phyloP scores from a whole-genome alignment of 2,329 filamentous ascomycete species.

The Clarireedia homoeocarpa region DNA sequence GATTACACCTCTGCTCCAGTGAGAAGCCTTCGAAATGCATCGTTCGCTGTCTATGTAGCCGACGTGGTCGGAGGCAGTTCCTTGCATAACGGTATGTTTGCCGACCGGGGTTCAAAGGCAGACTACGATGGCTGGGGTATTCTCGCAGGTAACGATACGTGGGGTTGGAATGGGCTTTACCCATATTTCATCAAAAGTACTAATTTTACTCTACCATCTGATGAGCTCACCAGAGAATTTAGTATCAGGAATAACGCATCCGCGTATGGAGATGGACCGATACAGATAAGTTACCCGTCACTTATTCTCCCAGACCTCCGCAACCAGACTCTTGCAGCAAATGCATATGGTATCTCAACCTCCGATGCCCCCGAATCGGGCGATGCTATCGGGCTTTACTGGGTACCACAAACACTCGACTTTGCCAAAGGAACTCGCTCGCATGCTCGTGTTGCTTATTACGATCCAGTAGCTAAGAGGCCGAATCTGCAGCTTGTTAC shows the following conservation, averaged over 20 bases:
- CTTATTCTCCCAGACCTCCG: not conserved
- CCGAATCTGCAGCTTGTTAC: not conserved
- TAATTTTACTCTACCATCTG: not conserved
- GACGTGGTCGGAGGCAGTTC: conserved; percentile 31
- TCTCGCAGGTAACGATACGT: conserved; percentile 31
- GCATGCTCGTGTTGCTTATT: conserved; percentile 1
- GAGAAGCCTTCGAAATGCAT: not conserved
- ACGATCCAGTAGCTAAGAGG: not conserved
- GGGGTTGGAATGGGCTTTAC: conserved; percentile 30
- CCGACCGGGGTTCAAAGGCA: conserved; percentile 14
- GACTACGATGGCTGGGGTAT: conserved; percentile 33
- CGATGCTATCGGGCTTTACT: not conserved
- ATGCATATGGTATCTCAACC: conserved; percentile 1
- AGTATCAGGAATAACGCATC: not conserved
- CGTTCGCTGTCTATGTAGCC: conserved; percentile 8
- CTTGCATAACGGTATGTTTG: conserved; percentile 33
- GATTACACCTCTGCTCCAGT: not conserved
- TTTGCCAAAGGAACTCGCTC: not conserved
- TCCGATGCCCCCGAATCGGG: conserved; percentile 1
- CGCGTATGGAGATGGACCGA: not conserved
- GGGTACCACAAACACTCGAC: conserved; percentile 1
- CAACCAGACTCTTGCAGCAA: not conserved
- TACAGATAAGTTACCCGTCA: conserved; percentile 2
- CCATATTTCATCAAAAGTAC: conserved; percentile 34
- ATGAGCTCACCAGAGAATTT: not conserved